phyloP scores from a whole-genome alignment of 345 rosid genomes.

The Brassica juncea region DNA sequence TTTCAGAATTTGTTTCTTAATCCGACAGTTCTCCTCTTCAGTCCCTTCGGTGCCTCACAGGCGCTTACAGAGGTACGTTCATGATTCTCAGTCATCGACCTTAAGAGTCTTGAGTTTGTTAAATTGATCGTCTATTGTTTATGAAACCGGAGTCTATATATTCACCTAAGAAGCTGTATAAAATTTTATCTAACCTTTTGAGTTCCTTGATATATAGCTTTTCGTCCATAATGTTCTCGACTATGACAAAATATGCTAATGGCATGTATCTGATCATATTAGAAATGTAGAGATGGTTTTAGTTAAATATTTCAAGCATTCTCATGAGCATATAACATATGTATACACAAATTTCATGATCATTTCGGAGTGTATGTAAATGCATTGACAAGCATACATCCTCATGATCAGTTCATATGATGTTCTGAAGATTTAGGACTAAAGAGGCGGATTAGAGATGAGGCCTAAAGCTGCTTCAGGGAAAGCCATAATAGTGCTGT shows the following conservation, averaged over 20 bases:
- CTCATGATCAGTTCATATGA: background rate
- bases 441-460: slow-evolving; percentile 48
- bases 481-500: slow-evolving; percentile 58
- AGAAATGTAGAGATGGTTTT: background rate
- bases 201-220: slow-evolving; percentile 17
- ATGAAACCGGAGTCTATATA: background rate
- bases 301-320: background rate
- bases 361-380: background rate
- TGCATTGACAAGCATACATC: slow-evolving; percentile 4
- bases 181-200: background rate
- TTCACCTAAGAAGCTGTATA: background rate
- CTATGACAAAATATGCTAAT: background rate
- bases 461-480: slow-evolving; percentile 66
- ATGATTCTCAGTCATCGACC: background rate
- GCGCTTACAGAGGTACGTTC: slow-evolving; percentile 34
- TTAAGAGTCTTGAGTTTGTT: background rate
- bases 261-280: slow-evolving; percentile 21
- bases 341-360: background rate
- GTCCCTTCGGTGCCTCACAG: slow-evolving; percentile 9
- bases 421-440: slow-evolving; percentile 13
- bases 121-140: background rate
- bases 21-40: slow-evolving; percentile 5
- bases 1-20: slow-evolving; percentile 35
- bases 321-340: slow-evolving; percentile 2
- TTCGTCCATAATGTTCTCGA: background rate